Evolutionary conservation across 2,329 filamentous ascomycete genomes (phyloP).

Genomic region (Aspergillus melleus): DNA sequence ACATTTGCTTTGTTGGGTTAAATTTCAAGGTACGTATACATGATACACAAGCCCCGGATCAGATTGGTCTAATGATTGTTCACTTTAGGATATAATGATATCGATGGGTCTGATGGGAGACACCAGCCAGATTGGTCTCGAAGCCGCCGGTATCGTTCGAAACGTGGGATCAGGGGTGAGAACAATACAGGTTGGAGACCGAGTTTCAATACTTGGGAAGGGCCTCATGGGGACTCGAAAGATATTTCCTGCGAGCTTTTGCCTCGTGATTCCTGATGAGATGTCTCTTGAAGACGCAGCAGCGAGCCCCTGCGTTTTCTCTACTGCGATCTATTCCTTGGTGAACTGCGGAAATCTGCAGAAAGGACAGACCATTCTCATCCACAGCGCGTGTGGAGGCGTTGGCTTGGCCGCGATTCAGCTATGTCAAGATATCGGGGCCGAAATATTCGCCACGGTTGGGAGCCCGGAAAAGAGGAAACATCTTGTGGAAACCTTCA

Average conservation of each 20-base stretch:
- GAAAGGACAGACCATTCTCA: slow-evolving; percentile 28
- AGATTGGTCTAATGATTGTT: not conserved
- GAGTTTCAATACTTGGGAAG: slow-evolving; percentile 21
- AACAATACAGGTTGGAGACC: slow-evolving; percentile 29
- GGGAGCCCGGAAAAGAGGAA: slow-evolving; percentile 22
- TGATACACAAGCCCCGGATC: no score
- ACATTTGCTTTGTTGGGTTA: slow-evolving; percentile 33
- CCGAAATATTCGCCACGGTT: slow-evolving; percentile 27
- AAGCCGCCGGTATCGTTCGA: slow-evolving; percentile 32
- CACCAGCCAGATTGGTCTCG: slow-evolving; percentile 27
- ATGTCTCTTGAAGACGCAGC: slow-evolving; percentile 20
- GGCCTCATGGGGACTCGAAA: slow-evolving; percentile 11
- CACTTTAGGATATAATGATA: slow-evolving; percentile 29
- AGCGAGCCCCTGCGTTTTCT: slow-evolving; percentile 19
- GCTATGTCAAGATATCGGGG: slow-evolving; percentile 22
- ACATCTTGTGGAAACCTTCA: slow-evolving; percentile 22
- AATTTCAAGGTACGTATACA: slow-evolving; percentile 30
- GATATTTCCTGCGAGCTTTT: slow-evolving; percentile 14
- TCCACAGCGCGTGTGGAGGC: slow-evolving; percentile 29
- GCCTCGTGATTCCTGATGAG: slow-evolving; percentile 12
- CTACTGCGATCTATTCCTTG: slow-evolving; percentile 23
- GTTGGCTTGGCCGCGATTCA: slow-evolving; percentile 27
- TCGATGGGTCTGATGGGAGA: slow-evolving; percentile 31
- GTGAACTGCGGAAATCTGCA: slow-evolving; percentile 22
- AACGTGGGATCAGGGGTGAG: slow-evolving; percentile 24